A percentile compares a stretch with the other conserved stretches of the same genome.
Evolutionary conservation across 2,329 filamentous ascomycete genomes (phyloP).

Genomic region (Lachnellula arida): DNA sequence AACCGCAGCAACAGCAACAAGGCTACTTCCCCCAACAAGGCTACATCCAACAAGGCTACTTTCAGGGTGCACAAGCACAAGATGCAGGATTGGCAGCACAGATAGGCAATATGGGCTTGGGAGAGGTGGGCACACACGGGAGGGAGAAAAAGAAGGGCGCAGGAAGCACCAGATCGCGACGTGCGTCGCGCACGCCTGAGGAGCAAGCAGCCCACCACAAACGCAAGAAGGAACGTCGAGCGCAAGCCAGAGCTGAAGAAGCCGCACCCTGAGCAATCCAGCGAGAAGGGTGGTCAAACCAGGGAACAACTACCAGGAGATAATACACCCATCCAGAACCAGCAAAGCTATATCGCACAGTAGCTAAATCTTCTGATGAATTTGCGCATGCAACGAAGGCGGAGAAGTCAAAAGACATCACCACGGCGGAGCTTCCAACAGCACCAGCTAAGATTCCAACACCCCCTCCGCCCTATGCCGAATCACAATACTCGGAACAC

Average conservation of each 20-base stretch:
- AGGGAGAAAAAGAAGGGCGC: conserved; percentile 76
- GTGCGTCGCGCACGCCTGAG: too few species aligned
- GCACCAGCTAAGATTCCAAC: neutral
- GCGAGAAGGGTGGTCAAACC: neutral
- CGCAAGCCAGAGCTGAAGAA: too few species aligned
- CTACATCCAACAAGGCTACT: too few species aligned
- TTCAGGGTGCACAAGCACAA: conserved; percentile 32
- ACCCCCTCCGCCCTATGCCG: neutral
- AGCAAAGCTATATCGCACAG: neutral
- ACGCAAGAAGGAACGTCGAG: too few species aligned
- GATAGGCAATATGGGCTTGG: conserved; percentile 72
- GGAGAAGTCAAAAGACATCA: neutral
- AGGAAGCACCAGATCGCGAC: too few species aligned
- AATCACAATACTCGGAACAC: neutral
- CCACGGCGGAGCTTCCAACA: too few species aligned
- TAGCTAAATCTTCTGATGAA: neutral
- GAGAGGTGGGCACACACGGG: conserved; percentile 43
- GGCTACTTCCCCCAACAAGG: conserved; percentile 13
- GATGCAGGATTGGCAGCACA: conserved; percentile 60
- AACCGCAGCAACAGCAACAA: conserved; percentile 23
- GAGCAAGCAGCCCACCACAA: too few species aligned
- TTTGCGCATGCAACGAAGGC: too few species aligned
- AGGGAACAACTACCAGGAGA: neutral
- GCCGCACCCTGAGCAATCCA: neutral
- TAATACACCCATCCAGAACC: neutral